phyloP scores from a whole-genome alignment of 2,329 filamentous ascomycete genomes.

The Sporothrix schenckii region DNA sequence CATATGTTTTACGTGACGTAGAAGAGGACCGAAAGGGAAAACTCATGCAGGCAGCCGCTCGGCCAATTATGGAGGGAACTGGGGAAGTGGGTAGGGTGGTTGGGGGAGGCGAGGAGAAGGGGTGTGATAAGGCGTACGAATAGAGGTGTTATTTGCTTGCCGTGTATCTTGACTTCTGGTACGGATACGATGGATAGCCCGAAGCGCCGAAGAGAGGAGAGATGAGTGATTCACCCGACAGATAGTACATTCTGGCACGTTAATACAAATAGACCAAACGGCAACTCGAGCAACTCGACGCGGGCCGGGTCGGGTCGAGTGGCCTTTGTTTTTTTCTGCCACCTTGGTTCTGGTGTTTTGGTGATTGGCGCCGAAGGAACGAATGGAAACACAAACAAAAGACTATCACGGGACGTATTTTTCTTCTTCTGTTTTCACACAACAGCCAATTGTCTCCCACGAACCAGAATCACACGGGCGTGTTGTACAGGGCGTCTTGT shows the following conservation, averaged over 20 bases:
- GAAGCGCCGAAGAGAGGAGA: neutral
- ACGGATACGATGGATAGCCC: neutral
- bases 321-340: neutral
- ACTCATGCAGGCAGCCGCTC: slow-evolving; percentile 19
- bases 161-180: neutral
- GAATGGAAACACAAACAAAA: slow-evolving; percentile 5
- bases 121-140: neutral
- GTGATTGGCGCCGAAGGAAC: neutral
- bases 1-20: neutral
- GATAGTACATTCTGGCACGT: neutral
- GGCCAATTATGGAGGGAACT: slow-evolving; percentile 18
- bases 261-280: neutral
- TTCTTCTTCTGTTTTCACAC: neutral
- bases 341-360: neutral
- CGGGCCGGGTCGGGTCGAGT: slow-evolving; percentile 11
- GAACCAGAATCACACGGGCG: neutral
- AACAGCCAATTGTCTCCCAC: neutral
- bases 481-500: neutral
- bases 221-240: neutral
- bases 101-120: too few relatives aligned
- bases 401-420: slow-evolving; percentile 17
- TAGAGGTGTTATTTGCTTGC: neutral
- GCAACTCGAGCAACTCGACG: neutral
- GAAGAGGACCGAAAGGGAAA: slow-evolving; percentile 19
- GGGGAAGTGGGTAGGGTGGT: neutral